Evolutionary conservation across 2,329 filamentous ascomycete species (phyloP).

Genomic region (Fusarium sp.): DNA sequence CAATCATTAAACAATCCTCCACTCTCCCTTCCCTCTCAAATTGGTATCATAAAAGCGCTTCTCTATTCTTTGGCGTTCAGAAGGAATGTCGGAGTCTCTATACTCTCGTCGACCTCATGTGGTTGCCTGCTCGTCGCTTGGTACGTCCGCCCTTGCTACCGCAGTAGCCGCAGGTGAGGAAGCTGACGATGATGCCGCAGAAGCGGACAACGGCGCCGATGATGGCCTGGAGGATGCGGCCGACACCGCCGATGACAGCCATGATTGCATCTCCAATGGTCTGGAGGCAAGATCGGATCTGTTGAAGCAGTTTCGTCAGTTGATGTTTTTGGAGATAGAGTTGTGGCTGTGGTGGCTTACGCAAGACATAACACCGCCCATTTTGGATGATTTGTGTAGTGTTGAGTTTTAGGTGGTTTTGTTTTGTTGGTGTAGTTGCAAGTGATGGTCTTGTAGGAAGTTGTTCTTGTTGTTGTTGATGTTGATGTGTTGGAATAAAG

Average conservation of each 20-base stretch:
- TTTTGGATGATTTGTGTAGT: conserved; percentile 54
- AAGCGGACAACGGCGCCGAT: conserved; percentile 74
- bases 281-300: conserved; percentile 71
- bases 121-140: conserved; percentile 26
- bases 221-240: conserved; percentile 72
- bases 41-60: conserved; percentile 22
- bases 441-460: not conserved
- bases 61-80: not conserved
- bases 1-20: not conserved
- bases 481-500: conserved; percentile 7
- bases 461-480: conserved; percentile 17
- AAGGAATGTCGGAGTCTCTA: conserved; percentile 4
- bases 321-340: too few species aligned
- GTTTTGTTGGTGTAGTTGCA: conserved; percentile 4
- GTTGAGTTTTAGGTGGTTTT: conserved; percentile 24
- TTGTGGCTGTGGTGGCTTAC: conserved; percentile 66
- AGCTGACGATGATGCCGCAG: conserved; percentile 74
- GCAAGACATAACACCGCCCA: conserved; percentile 88
- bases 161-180: conserved; percentile 67
- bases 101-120: conserved; percentile 37
- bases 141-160: conserved; percentile 42
- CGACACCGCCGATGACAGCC: conserved; percentile 76
- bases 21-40: conserved; percentile 6
- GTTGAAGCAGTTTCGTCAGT: conserved; percentile 28
- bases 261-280: conserved; percentile 76